Percentiles rank a stretch among this genome's conserved stretches.
Conservation (phyloP, 768 basidiomycete genomes). For the Pisolithus microcarpus region DNA sequence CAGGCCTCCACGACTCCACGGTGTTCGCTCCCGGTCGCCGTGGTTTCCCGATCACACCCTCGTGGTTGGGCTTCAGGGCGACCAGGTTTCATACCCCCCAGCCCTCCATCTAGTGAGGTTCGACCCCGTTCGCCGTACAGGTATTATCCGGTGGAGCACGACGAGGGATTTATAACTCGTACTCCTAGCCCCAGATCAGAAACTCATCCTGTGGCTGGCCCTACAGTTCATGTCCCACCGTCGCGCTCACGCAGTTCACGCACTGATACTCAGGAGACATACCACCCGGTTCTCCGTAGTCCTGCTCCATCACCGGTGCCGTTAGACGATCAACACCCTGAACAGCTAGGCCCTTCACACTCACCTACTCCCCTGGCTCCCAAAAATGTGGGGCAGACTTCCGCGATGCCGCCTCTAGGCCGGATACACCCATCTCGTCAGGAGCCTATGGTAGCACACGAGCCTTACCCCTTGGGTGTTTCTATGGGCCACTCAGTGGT, state of each 20-base stretch:
- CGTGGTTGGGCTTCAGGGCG: constrained; percentile 9
- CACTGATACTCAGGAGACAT: constrained; percentile 22
- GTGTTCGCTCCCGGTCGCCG: constrained; percentile 2
- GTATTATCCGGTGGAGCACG: constrained; percentile 8
- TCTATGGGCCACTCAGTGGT: background rate
- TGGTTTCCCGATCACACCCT: constrained; percentile 22
- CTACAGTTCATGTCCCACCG: background rate
- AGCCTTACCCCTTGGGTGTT: background rate
- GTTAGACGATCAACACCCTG: constrained; percentile 1
- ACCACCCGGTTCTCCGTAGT: constrained; percentile 7
- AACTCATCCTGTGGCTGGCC: background rate
- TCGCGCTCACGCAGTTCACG: constrained; percentile 9
- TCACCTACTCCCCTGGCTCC: constrained; percentile 3
- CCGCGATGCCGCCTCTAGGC: constrained; percentile 16
- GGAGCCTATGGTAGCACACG: background rate
- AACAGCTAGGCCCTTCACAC: constrained; percentile 3
- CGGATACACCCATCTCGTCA: constrained; percentile 4
- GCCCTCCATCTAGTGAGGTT: constrained; percentile 10
- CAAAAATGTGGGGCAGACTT: background rate
- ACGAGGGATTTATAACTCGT: constrained; percentile 17
- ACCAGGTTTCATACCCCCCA: constrained; percentile 34
- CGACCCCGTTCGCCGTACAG: constrained; percentile 3
- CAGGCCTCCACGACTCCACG: constrained; percentile 17
- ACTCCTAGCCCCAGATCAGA: background rate
- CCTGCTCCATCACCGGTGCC: constrained; percentile 9